Conservation (phyloP, 2,329 filamentous ascomycete genomes). For the Acrocalymma vagum region DNA sequence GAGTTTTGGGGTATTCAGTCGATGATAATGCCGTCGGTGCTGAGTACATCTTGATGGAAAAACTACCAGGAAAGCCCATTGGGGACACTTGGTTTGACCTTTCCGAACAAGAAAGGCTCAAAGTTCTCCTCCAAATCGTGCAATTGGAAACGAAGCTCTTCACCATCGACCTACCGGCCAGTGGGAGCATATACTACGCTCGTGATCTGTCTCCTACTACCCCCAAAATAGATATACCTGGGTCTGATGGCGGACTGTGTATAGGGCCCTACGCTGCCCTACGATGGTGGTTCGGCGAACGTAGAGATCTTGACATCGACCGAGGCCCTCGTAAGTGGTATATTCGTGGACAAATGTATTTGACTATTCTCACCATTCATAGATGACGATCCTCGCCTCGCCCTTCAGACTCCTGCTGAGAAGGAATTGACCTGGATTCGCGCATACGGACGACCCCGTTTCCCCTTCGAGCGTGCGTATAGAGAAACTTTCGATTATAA, state of each 20-base stretch:
- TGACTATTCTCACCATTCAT: constrained; percentile 4
- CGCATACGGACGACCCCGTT: constrained; percentile 24
- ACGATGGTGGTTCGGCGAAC: constrained; percentile 30
- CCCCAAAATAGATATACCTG: constrained; percentile 19
- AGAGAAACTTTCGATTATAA: constrained; percentile 30
- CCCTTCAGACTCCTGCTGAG: constrained; percentile 27
- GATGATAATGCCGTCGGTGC: constrained; percentile 29
- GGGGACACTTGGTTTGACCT: constrained; percentile 29
- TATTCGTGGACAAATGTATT: too few relatives aligned
- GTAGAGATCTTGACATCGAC: constrained; percentile 23
- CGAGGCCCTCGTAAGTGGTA: constrained; percentile 34
- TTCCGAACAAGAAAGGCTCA: constrained; percentile 25
- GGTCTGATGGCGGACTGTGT: constrained; percentile 21
- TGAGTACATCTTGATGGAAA: constrained; percentile 45
- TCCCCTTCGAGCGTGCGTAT: constrained; percentile 27
- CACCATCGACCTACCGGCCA: constrained; percentile 22
- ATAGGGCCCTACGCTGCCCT: constrained; percentile 25
- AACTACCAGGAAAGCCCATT: constrained; percentile 25
- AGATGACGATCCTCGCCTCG: constrained; percentile 22
- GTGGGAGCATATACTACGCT: constrained; percentile 34
- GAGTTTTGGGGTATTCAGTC: constrained; percentile 28
- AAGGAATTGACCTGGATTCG: constrained; percentile 35
- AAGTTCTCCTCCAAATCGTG: constrained; percentile 26
- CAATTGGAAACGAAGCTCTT: constrained; percentile 30
- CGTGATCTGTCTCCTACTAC: constrained; percentile 13